Conservation (phyloP, 2,329 filamentous ascomycete genomes). For the Trichoderma guizhouense region DNA sequence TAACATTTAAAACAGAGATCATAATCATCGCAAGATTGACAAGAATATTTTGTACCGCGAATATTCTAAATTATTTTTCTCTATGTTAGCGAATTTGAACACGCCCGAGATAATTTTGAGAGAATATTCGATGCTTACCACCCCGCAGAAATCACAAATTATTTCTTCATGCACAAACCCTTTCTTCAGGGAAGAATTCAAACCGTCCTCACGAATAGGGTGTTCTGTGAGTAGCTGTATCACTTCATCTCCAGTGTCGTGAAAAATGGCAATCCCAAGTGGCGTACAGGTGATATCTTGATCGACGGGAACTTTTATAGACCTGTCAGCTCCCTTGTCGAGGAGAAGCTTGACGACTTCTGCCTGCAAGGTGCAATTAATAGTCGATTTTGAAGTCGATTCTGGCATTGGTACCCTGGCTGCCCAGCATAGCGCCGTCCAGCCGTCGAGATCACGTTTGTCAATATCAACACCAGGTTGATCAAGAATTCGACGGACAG, state of each 20-base stretch:
- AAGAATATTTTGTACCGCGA: too few relatives aligned
- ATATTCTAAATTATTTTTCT: too few relatives aligned
- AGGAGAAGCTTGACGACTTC: neutral
- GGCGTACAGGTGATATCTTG: neutral
- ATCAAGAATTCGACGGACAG: neutral
- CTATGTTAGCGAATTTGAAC: too few relatives aligned
- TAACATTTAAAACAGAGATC: too few relatives aligned
- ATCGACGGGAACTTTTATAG: neutral
- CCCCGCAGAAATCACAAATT: neutral
- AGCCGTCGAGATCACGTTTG: neutral
- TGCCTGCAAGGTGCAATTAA: neutral
- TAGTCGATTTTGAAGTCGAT: too few relatives aligned
- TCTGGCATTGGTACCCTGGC: too few relatives aligned
- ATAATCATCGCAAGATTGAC: too few relatives aligned
- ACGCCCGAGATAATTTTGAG: too few relatives aligned
- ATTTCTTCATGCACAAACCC: accelerated
- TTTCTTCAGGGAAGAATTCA: neutral
- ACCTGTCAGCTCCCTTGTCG: neutral
- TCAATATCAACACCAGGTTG: neutral
- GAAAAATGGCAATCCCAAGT: neutral
- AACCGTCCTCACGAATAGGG: neutral
- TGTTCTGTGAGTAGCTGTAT: neutral
- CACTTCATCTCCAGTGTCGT: neutral
- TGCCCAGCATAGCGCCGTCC: neutral
- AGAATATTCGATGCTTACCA: too few relatives aligned